Evolutionary conservation across 2,329 filamentous ascomycete species (phyloP).

Genomic region (Cercospora canescens): DNA sequence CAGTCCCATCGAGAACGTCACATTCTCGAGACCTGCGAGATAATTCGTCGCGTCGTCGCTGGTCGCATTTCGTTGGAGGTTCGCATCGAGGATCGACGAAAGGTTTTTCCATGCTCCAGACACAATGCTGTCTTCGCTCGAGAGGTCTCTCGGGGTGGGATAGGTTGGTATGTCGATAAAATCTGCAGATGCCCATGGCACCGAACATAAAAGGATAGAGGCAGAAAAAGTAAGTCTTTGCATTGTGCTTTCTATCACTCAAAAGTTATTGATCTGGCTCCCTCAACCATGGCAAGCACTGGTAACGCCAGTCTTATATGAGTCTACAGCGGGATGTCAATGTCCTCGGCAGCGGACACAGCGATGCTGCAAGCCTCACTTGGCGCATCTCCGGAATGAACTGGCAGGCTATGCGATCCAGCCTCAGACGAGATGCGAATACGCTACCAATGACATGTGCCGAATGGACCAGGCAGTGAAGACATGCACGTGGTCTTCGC

Average conservation of each 20-base stretch:
- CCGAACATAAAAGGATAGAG: neutral
- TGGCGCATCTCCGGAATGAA: neutral
- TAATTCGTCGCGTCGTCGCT: neutral
- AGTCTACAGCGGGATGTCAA: neutral
- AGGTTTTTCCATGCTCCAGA: neutral
- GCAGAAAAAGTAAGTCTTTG: neutral
- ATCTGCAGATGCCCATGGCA: neutral
- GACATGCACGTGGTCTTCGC: neutral
- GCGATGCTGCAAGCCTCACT: neutral
- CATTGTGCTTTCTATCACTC: neutral
- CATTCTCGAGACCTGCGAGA: conserved; percentile 1
- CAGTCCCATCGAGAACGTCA: conserved; percentile 11
- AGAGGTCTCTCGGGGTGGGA: neutral
- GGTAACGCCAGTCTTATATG: neutral
- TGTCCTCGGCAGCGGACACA: neutral
- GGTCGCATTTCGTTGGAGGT: neutral
- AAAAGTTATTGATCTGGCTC: neutral
- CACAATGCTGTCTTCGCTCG: neutral
- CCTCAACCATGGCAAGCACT: neutral
- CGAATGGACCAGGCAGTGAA: neutral
- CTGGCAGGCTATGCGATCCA: neutral
- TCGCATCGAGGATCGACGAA: neutral
- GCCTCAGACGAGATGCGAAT: neutral
- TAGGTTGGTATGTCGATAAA: neutral
- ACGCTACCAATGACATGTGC: neutral